Evolutionary conservation across 1,284 basidiomycete species (phyloP).

Genomic region (Tremellales sp.): DNA sequence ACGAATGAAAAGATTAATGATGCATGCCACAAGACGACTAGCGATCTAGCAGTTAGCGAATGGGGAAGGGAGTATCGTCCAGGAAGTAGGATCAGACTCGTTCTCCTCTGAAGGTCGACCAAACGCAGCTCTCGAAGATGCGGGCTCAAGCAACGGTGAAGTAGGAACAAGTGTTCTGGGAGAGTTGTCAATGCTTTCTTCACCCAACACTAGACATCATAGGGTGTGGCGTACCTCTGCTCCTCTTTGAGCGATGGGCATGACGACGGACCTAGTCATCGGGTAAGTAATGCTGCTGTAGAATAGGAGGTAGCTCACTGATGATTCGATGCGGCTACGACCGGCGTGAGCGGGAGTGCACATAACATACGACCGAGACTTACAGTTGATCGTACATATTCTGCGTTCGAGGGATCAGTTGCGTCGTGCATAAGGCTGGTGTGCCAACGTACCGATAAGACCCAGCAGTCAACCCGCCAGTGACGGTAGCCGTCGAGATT

Average conservation of each 20-base stretch:
- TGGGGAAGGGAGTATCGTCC: too few relatives aligned
- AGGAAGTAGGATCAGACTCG: too few relatives aligned
- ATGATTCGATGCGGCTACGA: slow-evolving; percentile 54
- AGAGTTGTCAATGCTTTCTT: too few relatives aligned
- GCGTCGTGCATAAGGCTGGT: too few relatives aligned
- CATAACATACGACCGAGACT: slow-evolving; percentile 46
- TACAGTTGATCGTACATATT: slow-evolving; percentile 50
- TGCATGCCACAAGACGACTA: too few relatives aligned
- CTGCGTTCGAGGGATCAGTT: neutral
- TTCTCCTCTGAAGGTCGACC: too few relatives aligned
- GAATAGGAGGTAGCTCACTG: slow-evolving; percentile 43
- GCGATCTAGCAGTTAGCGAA: too few relatives aligned
- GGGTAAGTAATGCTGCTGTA: neutral
- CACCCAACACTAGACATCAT: too few relatives aligned
- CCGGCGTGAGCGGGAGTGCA: slow-evolving; percentile 45
- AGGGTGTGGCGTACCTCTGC: slow-evolving; percentile 19
- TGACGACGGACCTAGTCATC: slow-evolving; percentile 37
- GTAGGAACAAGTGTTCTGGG: too few relatives aligned
- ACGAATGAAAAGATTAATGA: too few relatives aligned
- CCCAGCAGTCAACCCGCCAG: slow-evolving; percentile 58
- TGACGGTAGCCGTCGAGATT: slow-evolving; percentile 55
- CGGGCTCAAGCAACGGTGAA: too few relatives aligned
- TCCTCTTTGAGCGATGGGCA: slow-evolving; percentile 33
- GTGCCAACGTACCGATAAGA: slow-evolving; percentile 56
- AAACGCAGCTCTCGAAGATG: too few relatives aligned